Percentiles rank a stretch among this genome's conserved stretches.
phyloP scores from a whole-genome alignment of 768 basidiomycete species.

The Pluteus cervinus region DNA sequence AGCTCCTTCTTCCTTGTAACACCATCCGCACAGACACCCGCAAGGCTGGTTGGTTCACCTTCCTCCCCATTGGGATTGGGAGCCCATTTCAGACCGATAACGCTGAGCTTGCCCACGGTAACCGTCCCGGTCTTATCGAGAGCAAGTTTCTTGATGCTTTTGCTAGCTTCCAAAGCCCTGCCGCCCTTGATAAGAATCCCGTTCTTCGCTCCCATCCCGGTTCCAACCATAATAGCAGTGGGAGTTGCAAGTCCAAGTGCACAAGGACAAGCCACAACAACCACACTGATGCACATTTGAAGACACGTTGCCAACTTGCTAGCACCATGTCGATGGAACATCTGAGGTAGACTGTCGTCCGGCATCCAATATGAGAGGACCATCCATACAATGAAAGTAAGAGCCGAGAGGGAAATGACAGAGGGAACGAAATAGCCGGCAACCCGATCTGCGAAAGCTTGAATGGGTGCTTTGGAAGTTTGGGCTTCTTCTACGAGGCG shows the following conservation, averaged over 20 bases:
- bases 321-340: slow-evolving; percentile 83
- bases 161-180: slow-evolving; percentile 87
- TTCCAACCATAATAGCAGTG: slow-evolving; percentile 99
- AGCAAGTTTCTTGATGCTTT: slow-evolving; percentile 72
- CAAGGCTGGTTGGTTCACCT: slow-evolving; percentile 36
- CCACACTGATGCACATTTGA: slow-evolving; percentile 95
- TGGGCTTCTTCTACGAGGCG: slow-evolving; percentile 97
- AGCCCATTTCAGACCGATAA: slow-evolving; percentile 76
- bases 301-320: slow-evolving; percentile 87
- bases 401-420: slow-evolving; percentile 73
- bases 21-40: slow-evolving; percentile 55
- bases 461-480: slow-evolving; percentile 96
- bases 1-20: slow-evolving; percentile 52
- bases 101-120: slow-evolving; percentile 88
- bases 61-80: slow-evolving; percentile 34
- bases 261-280: slow-evolving; percentile 98
- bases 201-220: slow-evolving; percentile 93
- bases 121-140: slow-evolving; percentile 98
- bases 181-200: slow-evolving; percentile 99
- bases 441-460: slow-evolving; percentile 91
- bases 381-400: slow-evolving; percentile 87
- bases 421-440: slow-evolving; percentile 94
- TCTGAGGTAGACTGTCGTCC: slow-evolving; percentile 60
- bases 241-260: slow-evolving; percentile 95
- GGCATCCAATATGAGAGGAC: slow-evolving; percentile 54